Evolutionary conservation across 1,139 yeast genomes (phyloP).

Genomic region (Debaryomyces nepalensis): DNA sequence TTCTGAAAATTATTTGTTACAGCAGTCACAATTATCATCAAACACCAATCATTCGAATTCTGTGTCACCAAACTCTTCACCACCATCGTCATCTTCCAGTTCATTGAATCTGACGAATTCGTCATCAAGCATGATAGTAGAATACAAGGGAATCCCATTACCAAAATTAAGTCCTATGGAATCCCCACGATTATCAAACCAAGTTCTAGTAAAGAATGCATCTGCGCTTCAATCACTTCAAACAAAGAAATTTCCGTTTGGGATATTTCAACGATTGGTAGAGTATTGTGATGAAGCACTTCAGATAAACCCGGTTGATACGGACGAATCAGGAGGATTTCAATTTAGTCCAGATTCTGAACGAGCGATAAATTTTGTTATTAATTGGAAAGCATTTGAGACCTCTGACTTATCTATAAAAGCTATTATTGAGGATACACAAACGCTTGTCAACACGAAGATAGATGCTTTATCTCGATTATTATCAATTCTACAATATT

Average conservation of each 20-base stretch:
- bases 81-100: conserved; percentile 25
- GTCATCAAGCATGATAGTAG: conserved; percentile 29
- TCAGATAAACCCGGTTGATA: conserved; percentile 65
- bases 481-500: conserved; percentile 76
- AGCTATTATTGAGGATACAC: conserved; percentile 70
- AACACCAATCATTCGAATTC: conserved; percentile 13
- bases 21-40: conserved; percentile 25
- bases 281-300: conserved; percentile 81
- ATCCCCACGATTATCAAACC: conserved; percentile 30
- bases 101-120: conserved; percentile 21
- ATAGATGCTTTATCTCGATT: conserved; percentile 75
- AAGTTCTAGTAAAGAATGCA: conserved; percentile 33
- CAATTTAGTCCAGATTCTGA: conserved; percentile 75
- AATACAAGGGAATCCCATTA: conserved; percentile 65
- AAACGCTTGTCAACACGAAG: conserved; percentile 62
- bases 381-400: conserved; percentile 58
- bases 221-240: conserved; percentile 29
- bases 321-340: conserved; percentile 31
- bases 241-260: conserved; percentile 61
- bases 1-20: conserved; percentile 39
- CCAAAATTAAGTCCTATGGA: conserved; percentile 33
- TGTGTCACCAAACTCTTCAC: conserved; percentile 26
- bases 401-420: conserved; percentile 69
- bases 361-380: conserved; percentile 60
- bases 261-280: conserved; percentile 62